A percentile compares a stretch with the other conserved stretches of the same genome.
Conservation (phyloP, 2,329 filamentous ascomycete species). For the Neonectria magnoliae region DNA sequence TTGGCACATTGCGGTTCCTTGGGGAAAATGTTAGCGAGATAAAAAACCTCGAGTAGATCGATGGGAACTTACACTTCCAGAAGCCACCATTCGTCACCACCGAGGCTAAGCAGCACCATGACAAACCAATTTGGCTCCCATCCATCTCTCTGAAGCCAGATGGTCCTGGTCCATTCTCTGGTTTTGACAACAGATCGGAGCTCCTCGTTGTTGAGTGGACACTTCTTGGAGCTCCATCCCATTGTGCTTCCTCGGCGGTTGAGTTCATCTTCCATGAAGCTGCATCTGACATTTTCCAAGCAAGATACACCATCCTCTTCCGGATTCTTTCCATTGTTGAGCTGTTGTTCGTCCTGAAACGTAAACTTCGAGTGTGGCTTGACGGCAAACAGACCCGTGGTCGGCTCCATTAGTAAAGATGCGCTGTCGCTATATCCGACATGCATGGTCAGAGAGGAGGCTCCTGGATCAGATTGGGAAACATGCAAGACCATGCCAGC, state of each 20-base stretch:
- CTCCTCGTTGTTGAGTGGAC: constrained; percentile 62
- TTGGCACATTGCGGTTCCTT: constrained; percentile 42
- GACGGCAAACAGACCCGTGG: constrained; percentile 80
- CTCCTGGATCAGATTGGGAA: constrained; percentile 69
- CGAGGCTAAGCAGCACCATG: constrained; percentile 74
- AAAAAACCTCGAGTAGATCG: not conserved
- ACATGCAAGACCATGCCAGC: constrained; percentile 67
- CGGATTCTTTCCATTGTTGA: constrained; percentile 70
- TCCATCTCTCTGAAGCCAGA: constrained; percentile 76
- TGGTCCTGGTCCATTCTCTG: constrained; percentile 69
- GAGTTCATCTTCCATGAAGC: constrained; percentile 70
- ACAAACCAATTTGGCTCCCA: constrained; percentile 81
- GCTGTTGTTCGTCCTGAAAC: constrained; percentile 67
- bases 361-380: constrained; percentile 70
- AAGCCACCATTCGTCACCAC: constrained; percentile 83
- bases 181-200: constrained; percentile 70
- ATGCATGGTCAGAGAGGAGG: constrained; percentile 75
- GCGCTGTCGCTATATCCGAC: constrained; percentile 71
- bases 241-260: constrained; percentile 67
- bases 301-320: constrained; percentile 65
- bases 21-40: constrained; percentile 27
- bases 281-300: constrained; percentile 71
- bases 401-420: constrained; percentile 76
- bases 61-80: constrained; percentile 65
- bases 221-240: constrained; percentile 69